Evolutionary conservation across 1,284 basidiomycete species (phyloP).

Genomic region (Puccinia coronata): DNA sequence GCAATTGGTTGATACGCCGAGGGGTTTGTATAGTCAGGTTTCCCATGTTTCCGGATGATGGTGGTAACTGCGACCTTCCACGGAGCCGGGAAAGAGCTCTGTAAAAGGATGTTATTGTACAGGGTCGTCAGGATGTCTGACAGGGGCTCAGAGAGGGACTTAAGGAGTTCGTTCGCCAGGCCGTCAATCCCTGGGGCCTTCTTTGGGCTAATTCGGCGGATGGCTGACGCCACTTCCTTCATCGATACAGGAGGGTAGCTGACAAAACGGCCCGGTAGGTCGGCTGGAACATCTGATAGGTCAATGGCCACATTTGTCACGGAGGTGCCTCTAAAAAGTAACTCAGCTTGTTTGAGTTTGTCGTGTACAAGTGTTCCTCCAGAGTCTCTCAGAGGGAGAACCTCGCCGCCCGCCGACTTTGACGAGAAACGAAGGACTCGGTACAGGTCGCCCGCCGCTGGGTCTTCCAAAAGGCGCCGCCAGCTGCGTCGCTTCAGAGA

Average conservation of each 20-base stretch:
- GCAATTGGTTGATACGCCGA: conserved; percentile 1
- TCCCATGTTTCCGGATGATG: conserved; percentile 22
- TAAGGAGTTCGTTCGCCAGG: neutral
- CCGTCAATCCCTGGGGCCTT: conserved; percentile 13
- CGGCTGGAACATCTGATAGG: neutral
- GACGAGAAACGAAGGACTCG: neutral
- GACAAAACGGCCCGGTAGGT: neutral
- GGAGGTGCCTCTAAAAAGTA: neutral
- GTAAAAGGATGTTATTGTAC: neutral
- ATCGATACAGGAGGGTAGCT: neutral
- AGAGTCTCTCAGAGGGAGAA: neutral
- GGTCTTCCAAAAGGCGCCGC: neutral
- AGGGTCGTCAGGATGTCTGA: neutral
- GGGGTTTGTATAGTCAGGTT: conserved; percentile 16
- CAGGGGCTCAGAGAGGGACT: neutral
- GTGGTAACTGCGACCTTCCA: conserved; percentile 26
- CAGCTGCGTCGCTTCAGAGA: conserved; percentile 3
- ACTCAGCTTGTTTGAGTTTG: neutral
- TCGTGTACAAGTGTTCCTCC: neutral
- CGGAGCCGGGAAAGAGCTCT: neutral
- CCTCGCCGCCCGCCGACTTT: neutral
- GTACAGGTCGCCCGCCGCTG: neutral
- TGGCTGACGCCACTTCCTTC: neutral
- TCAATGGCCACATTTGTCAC: neutral
- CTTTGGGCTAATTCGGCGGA: neutral